Evolutionary conservation across 768 basidiomycete species (phyloP).

Genomic region (Collybia sordida): DNA sequence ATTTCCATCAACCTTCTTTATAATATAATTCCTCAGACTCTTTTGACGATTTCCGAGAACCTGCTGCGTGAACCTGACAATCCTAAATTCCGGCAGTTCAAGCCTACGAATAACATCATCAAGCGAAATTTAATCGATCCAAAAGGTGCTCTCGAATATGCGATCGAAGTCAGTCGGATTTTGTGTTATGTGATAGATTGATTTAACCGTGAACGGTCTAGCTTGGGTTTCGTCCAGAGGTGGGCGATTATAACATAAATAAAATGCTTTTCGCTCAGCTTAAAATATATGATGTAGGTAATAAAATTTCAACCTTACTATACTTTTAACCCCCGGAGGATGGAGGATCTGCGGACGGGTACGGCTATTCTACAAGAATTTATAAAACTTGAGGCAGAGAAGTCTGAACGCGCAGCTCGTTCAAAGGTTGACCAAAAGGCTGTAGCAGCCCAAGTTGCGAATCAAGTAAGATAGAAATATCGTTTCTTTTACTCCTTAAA

Average conservation of each 20-base stretch:
- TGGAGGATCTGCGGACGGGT: constrained; percentile 61
- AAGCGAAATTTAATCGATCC: constrained; percentile 66
- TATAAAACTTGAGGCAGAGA: constrained; percentile 49
- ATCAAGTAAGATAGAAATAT: constrained; percentile 41
- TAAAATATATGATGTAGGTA: constrained; percentile 41
- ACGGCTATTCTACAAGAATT: constrained; percentile 64
- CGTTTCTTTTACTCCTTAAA: not conserved
- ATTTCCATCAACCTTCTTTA: constrained; percentile 14
- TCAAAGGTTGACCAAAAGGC: constrained; percentile 61
- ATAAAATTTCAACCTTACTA: constrained; percentile 75
- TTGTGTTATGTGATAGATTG: constrained; percentile 4
- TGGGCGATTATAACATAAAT: constrained; percentile 19
- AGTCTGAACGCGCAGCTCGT: constrained; percentile 46
- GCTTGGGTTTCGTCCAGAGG: constrained; percentile 77
- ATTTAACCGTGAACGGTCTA: constrained; percentile 24
- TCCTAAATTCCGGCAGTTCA: constrained; percentile 71
- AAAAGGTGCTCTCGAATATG: constrained; percentile 79
- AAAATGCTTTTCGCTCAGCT: not conserved
- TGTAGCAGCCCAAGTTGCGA: constrained; percentile 48
- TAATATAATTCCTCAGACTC: constrained; percentile 42
- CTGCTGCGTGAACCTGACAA: constrained; percentile 73
- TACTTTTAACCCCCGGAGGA: constrained; percentile 50
- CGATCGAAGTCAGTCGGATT: constrained; percentile 60
- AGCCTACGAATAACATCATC: constrained; percentile 70
- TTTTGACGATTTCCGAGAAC: constrained; percentile 71